Conservation (phyloP, 805 yeast species). For the Monosporozyma yasuniensis region DNA sequence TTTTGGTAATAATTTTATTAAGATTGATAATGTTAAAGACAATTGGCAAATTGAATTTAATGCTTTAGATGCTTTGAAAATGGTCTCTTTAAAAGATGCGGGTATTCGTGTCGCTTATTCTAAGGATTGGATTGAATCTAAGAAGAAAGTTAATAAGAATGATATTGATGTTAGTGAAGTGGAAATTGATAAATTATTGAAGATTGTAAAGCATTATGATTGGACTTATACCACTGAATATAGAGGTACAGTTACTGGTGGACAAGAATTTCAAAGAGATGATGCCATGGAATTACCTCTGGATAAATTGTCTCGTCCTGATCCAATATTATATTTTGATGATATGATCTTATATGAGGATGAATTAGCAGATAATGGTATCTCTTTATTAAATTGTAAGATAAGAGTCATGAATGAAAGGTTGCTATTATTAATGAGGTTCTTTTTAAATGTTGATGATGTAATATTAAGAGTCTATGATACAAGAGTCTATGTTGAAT, state of each 20-base stretch:
- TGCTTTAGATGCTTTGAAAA: slow-evolving; percentile 58
- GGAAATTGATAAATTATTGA: slow-evolving; percentile 36
- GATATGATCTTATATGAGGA: slow-evolving; percentile 88
- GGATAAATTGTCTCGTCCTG: slow-evolving; percentile 58
- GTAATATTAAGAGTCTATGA: slow-evolving; percentile 80
- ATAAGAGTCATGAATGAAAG: slow-evolving; percentile 84
- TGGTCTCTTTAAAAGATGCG: slow-evolving; percentile 42
- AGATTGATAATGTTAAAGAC: slow-evolving; percentile 35
- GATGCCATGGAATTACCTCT: slow-evolving; percentile 49
- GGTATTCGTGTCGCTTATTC: slow-evolving; percentile 78
- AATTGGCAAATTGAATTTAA: slow-evolving; percentile 53
- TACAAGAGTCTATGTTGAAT: slow-evolving; percentile 73
- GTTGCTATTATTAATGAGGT: slow-evolving; percentile 60
- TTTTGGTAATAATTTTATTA: slow-evolving; percentile 73
- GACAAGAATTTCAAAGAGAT: slow-evolving; percentile 17
- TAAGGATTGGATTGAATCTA: slow-evolving; percentile 60
- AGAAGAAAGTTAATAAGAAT: slow-evolving; percentile 27
- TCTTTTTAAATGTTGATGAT: slow-evolving; percentile 83
- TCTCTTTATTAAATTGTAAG: slow-evolving; percentile 65
- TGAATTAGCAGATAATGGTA: slow-evolving; percentile 94
- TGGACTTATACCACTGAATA: slow-evolving; percentile 91
- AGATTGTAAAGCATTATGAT: slow-evolving; percentile 76
- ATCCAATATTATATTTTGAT: slow-evolving; percentile 82
- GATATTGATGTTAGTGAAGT: slow-evolving; percentile 14
- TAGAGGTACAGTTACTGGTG: slow-evolving; percentile 42